Evolutionary conservation across 176 grass and related monocot genomes (phyloP).

Genomic region (Guadua angustifolia): DNA sequence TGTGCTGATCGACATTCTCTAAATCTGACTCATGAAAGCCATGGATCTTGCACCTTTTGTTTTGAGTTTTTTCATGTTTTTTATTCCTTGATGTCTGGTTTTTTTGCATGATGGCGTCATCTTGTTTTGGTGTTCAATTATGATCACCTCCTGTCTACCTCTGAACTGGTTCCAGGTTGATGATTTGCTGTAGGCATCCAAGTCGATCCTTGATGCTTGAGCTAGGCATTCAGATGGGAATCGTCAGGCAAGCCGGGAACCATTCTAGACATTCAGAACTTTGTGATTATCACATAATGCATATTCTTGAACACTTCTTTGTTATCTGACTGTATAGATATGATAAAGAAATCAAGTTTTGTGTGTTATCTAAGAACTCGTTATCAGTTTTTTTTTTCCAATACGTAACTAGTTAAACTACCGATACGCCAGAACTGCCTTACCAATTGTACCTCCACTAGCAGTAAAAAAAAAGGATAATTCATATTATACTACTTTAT

Average conservation of each 20-base stretch:
- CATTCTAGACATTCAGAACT: constrained; percentile 3
- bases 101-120: too few species aligned
- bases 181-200: constrained; percentile 78
- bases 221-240: background rate
- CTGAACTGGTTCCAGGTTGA: constrained; percentile 52
- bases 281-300: background rate
- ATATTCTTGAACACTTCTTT: background rate
- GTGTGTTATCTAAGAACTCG: background rate
- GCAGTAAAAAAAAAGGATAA: too few species aligned
- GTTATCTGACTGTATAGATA: background rate
- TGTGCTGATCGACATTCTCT: constrained; percentile 40
- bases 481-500: too few species aligned
- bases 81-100: background rate
- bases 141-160: background rate
- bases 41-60: background rate
- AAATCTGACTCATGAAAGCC: constrained; percentile 24
- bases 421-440: background rate
- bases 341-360: background rate
- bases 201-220: background rate
- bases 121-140: background rate
- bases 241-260: constrained; percentile 60
- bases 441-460: background rate
- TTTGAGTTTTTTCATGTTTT: background rate
- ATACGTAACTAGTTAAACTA: background rate
- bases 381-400: background rate